Percentiles rank a stretch among this genome's conserved stretches.
phyloP scores from a whole-genome alignment of 106 monocot species.

The Allium sativum region DNA sequence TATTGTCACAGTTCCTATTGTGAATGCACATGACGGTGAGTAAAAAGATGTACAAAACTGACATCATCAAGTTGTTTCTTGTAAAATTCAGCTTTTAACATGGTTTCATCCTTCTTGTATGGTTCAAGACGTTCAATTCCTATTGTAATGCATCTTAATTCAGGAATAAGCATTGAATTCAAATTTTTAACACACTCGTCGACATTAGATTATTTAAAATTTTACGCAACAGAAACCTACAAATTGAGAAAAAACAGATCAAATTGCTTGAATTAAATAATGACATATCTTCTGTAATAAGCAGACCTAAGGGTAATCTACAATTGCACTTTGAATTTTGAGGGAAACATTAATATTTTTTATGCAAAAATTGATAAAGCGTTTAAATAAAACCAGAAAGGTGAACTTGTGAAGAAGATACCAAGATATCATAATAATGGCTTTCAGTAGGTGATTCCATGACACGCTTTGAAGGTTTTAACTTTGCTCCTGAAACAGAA shows the following conservation, averaged over 20 bases:
- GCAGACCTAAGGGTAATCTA: slow-evolving; percentile 4
- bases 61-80: slow-evolving; percentile 84
- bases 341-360: slow-evolving; percentile 21
- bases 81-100: slow-evolving; percentile 58
- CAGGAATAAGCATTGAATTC: slow-evolving; percentile 7
- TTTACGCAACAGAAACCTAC: slow-evolving; percentile 24
- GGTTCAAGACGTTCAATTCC: slow-evolving; percentile 30
- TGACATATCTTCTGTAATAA: too few species aligned
- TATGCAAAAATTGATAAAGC: slow-evolving; percentile 29
- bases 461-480: slow-evolving; percentile 29
- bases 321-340: slow-evolving; percentile 15
- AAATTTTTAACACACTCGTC: slow-evolving; percentile 9
- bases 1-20: too few species aligned
- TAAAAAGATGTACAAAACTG: slow-evolving; percentile 9
- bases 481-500: slow-evolving; percentile 23
- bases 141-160: slow-evolving; percentile 6
- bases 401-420: neutral
- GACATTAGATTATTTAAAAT: slow-evolving; percentile 6
- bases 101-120: slow-evolving; percentile 45
- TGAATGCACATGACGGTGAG: too few species aligned
- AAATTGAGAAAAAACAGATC: neutral
- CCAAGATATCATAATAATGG: slow-evolving; percentile 8
- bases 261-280: too few species aligned
- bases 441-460: slow-evolving; percentile 24
- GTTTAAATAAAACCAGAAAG: slow-evolving; percentile 3